Evolutionary conservation across 106 monocot species (phyloP), one percentile per base, ranked within the genome.

Genomic region (Chionographis japonica): DNA sequence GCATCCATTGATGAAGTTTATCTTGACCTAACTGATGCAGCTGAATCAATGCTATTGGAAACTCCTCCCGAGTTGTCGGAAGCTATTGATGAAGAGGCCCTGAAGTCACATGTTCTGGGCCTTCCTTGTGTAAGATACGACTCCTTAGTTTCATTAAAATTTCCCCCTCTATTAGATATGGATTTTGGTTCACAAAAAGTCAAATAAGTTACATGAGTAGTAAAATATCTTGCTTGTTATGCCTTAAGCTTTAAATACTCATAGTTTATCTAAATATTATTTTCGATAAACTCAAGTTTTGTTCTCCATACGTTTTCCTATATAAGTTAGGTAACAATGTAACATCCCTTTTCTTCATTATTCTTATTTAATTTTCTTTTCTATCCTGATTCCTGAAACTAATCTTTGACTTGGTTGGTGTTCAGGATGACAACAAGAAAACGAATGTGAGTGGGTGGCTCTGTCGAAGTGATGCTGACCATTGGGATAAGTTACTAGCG

Each of bases 1-100:
- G 92, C 97, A 53, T 97, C 97, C 18, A 97, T 97, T 72, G 97
- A 97, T 81, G 97, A 97, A 77, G 97, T 89, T 60, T 97, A 97
- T 76, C 86, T 97, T 77, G 92, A 97, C 66, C 77, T 97, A 42
- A 97, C 97, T 72, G 92, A 86, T 66, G 82, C 92, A 19, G 97
- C 89, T 70, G 89, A 92, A 65, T 68, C 50, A 9, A 85, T 92
- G 92, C 76, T 97, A 41, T 69, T 67, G 57, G 84, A 86, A 79
- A 52, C 72, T 62, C 88, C 86, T 68, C 82, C 86, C 37, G 84
- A 69, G 40, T 41, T 40, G 50, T 57, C 80, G 40, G 75, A 91
- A 65, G 72, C 68, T 56, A 66, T 92, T 71, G 80, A 84, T 71
- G 78, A 85, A 76, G 89, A 85, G 65, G 84, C 63, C 39, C 65